These are phyloP conservation scores for Yamadazyma aaseri DNA, from an alignment of 1,139 yeast genomes.

Conservation along the genomic window DNA sequence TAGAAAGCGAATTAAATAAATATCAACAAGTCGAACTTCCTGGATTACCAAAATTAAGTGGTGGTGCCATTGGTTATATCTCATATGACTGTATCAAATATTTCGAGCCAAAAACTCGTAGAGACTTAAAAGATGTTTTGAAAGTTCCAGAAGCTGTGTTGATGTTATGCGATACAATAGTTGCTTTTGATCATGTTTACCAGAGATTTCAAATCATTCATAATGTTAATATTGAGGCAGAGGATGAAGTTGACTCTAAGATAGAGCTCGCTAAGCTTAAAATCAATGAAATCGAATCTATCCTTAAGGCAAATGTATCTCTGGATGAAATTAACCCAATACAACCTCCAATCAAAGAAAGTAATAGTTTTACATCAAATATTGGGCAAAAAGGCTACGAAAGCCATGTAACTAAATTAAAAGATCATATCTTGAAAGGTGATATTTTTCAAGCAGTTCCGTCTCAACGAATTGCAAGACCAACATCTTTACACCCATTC, in stretches of 20 bases:
- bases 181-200: slow-evolving; percentile 91
- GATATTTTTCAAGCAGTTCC: slow-evolving; percentile 98
- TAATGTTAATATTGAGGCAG: slow-evolving; percentile 57
- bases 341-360: slow-evolving; percentile 67
- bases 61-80: slow-evolving; percentile 95
- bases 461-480: slow-evolving; percentile 92
- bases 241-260: slow-evolving; percentile 39
- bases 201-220: slow-evolving; percentile 89
- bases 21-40: slow-evolving; percentile 73
- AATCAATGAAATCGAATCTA: slow-evolving; percentile 56
- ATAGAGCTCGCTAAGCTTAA: slow-evolving; percentile 56
- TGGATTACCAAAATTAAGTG: slow-evolving; percentile 80
- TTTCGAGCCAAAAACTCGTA: slow-evolving; percentile 86
- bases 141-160: slow-evolving; percentile 86
- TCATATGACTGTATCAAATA: slow-evolving; percentile 95
- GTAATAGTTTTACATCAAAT: slow-evolving; percentile 75
- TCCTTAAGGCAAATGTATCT: slow-evolving; percentile 41
- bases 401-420: slow-evolving; percentile 68
- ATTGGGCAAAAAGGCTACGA: slow-evolving; percentile 95
- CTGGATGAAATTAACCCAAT: slow-evolving; percentile 39
- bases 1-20: slow-evolving; percentile 69
- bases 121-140: slow-evolving; percentile 73
- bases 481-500: slow-evolving; percentile 93
- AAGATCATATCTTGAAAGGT: slow-evolving; percentile 81
- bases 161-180: slow-evolving; percentile 86